Base-by-base conservation (phyloP, 2,329 filamentous ascomycete genomes). In the Diplodia sapinea region DNA sequence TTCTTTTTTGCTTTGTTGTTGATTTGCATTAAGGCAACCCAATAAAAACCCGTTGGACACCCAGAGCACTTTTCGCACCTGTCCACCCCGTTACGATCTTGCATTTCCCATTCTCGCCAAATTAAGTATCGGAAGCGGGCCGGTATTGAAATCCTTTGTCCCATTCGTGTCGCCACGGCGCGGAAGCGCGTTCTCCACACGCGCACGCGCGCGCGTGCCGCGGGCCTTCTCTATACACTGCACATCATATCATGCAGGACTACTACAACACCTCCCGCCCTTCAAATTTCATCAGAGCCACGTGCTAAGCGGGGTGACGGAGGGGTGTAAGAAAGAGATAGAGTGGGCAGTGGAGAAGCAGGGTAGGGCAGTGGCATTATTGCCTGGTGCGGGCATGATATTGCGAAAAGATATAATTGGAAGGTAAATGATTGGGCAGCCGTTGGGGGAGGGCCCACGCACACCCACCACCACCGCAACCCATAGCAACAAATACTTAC, bases 21-120 rank as follows among this genome's bases (percentile, higher is more conserved):
- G 56, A 31, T 47, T 59, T 59, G 56, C 56, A 29, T 59, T 52
- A 31, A 59, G 56, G 56, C 56, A 59, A 43, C 56, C 56, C 56
- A 59, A 59, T 59, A 59, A 47, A 47, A 56, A 6, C 20, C 31
- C 31, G 51, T n/a, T 20, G 51, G 6, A 55, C 15, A 17, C 51
- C 29, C 29, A 15, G 15, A 29, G 17, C 26, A 31, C 15, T 11
- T 55, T 33, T 55, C 51, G 23, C 26, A 13, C 51, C 15, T 55
- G 26, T 33, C 51, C 51, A 36, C 15, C 26, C 20, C 50, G 13
- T 52, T 52, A 17, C 38, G 49, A 51, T 51, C 15, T 23, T 29
- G 17, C 33, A 23, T 29, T 43, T 38, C 33, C 38, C 56, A 20
- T 40, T 20, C 33, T 20, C 33, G 17, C 54, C 54, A 57, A 57